Evolutionary conservation across 2,329 filamentous ascomycete genomes (phyloP), one percentile per base, ranked within the genome.

Genomic region (Sarocladium oryzae): DNA sequence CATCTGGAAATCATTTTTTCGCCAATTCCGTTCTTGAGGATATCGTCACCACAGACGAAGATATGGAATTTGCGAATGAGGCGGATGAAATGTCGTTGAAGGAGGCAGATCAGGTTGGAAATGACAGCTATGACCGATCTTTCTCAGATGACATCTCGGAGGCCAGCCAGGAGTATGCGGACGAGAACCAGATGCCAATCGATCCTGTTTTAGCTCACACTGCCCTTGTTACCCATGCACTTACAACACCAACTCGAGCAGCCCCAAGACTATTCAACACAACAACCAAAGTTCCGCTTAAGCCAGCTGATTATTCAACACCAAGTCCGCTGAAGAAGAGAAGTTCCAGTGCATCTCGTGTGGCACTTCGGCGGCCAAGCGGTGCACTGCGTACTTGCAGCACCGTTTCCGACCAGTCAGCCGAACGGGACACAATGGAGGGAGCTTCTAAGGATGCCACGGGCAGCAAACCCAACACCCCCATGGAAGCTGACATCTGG

Each of bases 261-360:
- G 60, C 73, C n/a, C 69, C 66, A n/a, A 73, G 74, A 51, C 58
- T 61, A 2, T 79, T 85, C 55, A 81, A 87, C 64, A 91, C 88
- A 0, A 82, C 88, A 0, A 87, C 85, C 23, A 91, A 90, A 67
- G 81, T 91, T 4, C 86, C 87, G 1, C 69, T 91, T 36, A 89
- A 88, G 65, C 73, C 82, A 3, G 82, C 83, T 21, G 85, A 81
- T 59, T 67, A 86, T 61, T 68, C 77, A 60, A 69, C 78, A 50
- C 67, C 77, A 30, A 68, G 70, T 52, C 65, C 73, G 54, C 57
- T 67, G 41, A 79, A 76, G 62, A 73, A 72, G 56, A 74, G 73
- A 28, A 74, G 77, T 57, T 70, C 73, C 55, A 80, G 76, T 52
- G 73, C 69, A 18, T 75, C 77, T 0, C 72, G 74, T 30, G 63